Conservation (phyloP, 768 basidiomycete genomes). For the Glaciozyma antarctica region DNA sequence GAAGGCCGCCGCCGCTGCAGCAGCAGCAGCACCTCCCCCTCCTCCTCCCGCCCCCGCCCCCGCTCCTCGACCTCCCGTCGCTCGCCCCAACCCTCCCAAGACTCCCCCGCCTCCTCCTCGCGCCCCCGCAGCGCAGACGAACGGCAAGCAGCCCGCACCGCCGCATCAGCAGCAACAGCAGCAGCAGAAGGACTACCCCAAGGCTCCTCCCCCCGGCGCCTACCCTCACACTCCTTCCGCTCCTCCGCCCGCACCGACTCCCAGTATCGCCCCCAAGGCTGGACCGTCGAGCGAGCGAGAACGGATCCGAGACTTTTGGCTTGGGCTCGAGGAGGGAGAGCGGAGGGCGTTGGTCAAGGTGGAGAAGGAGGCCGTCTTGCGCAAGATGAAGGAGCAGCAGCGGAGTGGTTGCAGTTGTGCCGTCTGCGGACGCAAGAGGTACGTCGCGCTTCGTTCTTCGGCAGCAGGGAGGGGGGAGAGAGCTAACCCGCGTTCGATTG, state of each 20-base stretch:
- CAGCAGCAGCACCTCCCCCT: slow-evolving; percentile 30
- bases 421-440: slow-evolving; percentile 95
- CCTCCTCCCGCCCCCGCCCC: slow-evolving; percentile 33
- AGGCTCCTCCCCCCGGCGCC: slow-evolving; percentile 15
- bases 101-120: slow-evolving; percentile 27
- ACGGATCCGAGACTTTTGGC: slow-evolving; percentile 97
- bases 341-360: slow-evolving; percentile 85
- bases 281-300: slow-evolving; percentile 58
- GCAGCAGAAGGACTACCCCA: neutral
- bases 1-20: slow-evolving; percentile 21
- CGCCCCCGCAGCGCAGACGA: slow-evolving; percentile 23
- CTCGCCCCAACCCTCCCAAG: slow-evolving; percentile 19
- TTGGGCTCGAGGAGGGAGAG: slow-evolving; percentile 81
- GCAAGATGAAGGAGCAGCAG: slow-evolving; percentile 99
- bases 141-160: slow-evolving; percentile 37
- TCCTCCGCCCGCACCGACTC: slow-evolving; percentile 6
- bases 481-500: slow-evolving; percentile 1
- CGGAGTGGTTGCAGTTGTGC: slow-evolving; percentile 91
- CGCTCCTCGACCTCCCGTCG: slow-evolving; percentile 15
- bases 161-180: slow-evolving; percentile 22
- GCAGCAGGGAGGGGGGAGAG: neutral
- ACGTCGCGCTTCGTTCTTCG: slow-evolving; percentile 38
- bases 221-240: slow-evolving; percentile 18
- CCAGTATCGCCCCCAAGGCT: slow-evolving; percentile 18
- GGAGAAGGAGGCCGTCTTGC: slow-evolving; percentile 93